Base-by-base conservation (phyloP, 2,329 filamentous ascomycete genomes). In the Sarocladium brachiariae region DNA sequence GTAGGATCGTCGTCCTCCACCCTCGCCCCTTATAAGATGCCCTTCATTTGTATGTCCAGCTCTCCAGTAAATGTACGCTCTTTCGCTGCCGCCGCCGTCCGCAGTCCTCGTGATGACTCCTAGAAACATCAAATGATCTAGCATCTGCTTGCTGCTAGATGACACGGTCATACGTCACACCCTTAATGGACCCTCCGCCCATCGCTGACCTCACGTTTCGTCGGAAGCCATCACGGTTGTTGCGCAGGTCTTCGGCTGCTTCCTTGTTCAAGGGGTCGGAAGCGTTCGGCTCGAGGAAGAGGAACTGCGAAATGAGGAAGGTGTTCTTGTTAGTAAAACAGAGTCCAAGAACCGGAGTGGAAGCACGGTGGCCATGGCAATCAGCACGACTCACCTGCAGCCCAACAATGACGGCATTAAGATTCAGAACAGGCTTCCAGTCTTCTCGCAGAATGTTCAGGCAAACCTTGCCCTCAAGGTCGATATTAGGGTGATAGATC, bases 401-500 rank as follows among this genome's bases (percentile, higher is more conserved):
- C 37, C 93, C 93, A 50, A 97, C 90, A 58, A 99, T 93, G 35
- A 97, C 90, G 14, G 93, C 91, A 65, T 97, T 96, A 65, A 99
- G 70, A 67, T 97, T 97, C 65, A 99, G 73, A 39, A 99, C 93
- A 0, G 93, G 93, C 76, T 97, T 99, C 93, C 93, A 99, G 73
- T 99, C 93, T 72, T 99, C 93, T 55, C 93, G 78, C 63, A 99
- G 70, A 61, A 99, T 99, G 68, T 99, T 99, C 63, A 99, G 72
- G 74, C 93, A 99, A 55, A 99, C 91, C 65, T 99, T 99, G 59
- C 93, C 93, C 66, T 97, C 89, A 35, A 96, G 78, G 64, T 99
- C 93, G 65, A 99, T 99, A 70, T 99, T 99, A 5, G 93, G 93
- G 67, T 99, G 93, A 73, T 99, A 99, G 61, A 99, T 97, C 77